Evolutionary conservation across 805 yeast species (phyloP).

Genomic region (Tetrapisispora iriomotensis): DNA sequence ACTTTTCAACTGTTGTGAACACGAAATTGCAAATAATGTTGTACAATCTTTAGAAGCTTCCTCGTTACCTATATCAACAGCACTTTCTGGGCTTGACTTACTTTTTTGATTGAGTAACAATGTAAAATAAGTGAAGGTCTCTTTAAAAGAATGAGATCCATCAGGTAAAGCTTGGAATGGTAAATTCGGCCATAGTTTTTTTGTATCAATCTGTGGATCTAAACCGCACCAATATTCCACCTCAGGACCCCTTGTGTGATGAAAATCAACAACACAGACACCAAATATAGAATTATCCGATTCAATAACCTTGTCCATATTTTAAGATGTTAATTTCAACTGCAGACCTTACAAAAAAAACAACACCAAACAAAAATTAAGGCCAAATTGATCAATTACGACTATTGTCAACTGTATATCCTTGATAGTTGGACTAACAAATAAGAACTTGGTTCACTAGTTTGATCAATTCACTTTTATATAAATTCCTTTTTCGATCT

Average conservation of each 20-base stretch:
- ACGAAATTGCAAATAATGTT: conserved; percentile 90
- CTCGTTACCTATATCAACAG: conserved; percentile 32
- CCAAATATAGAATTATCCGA: conserved; percentile 46
- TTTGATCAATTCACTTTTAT: no score
- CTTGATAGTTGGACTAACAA: no score
- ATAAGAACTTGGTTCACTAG: no score
- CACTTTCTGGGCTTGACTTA: conserved; percentile 25
- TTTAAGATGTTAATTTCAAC: no score
- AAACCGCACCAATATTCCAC: conserved; percentile 76
- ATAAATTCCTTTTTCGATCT: no score
- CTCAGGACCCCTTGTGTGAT: conserved; percentile 89
- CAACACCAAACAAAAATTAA: no score
- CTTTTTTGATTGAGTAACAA: conserved; percentile 55
- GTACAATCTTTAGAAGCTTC: conserved; percentile 33
- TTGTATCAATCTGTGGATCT: conserved; percentile 28
- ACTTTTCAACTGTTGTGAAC: conserved; percentile 73
- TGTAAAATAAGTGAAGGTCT: conserved; percentile 86
- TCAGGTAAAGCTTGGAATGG: conserved; percentile 96
- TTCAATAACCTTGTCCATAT: no score
- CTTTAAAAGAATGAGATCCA: conserved; percentile 89
- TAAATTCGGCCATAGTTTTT: conserved; percentile 64
- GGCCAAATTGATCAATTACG: no score
- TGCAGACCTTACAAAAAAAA: no score
- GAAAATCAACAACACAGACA: conserved; percentile 83
- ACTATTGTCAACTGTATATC: no score